These are phyloP conservation scores for Aspergillus latus DNA, from an alignment of 2,329 filamentous ascomycete species.

Conservation along the genomic window DNA sequence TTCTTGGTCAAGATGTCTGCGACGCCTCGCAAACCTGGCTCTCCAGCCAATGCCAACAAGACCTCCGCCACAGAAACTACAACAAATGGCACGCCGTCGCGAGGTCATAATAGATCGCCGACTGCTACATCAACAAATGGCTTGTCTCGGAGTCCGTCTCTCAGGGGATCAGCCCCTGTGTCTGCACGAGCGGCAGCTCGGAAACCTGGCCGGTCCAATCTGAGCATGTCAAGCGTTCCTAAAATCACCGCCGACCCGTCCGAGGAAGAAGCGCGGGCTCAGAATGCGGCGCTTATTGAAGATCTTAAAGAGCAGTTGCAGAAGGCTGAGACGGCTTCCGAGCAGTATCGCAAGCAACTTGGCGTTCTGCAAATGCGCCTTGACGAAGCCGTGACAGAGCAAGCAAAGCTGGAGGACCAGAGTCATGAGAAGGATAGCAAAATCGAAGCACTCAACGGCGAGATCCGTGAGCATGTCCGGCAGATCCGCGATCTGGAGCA, in stretches of 20 bases:
- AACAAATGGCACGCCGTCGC: constrained; percentile 37
- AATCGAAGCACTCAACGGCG: constrained; percentile 75
- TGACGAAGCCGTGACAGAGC: constrained; percentile 80
- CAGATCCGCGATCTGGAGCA: constrained; percentile 89
- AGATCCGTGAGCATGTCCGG: constrained; percentile 78
- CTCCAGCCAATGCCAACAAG: constrained; percentile 34
- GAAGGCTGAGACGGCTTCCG: constrained; percentile 73
- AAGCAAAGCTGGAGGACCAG: constrained; percentile 81
- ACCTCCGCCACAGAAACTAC: constrained; percentile 32
- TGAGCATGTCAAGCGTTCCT: constrained; percentile 46
- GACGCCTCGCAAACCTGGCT: constrained; percentile 44
- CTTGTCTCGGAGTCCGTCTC: constrained; percentile 63
- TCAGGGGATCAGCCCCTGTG: constrained; percentile 57
- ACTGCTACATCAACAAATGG: constrained; percentile 50
- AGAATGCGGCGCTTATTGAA: constrained; percentile 74
- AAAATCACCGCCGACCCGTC: constrained; percentile 50
- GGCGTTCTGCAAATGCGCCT: constrained; percentile 82
- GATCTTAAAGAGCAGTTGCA: constrained; percentile 81
- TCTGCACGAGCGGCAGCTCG: constrained; percentile 71
- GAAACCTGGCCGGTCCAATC: constrained; percentile 51
- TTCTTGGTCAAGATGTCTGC: constrained; percentile 41
- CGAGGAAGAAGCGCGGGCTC: constrained; percentile 74
- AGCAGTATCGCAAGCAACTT: constrained; percentile 78
- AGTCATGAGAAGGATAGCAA: constrained; percentile 83
- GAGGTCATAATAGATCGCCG: constrained; percentile 49